Evolutionary conservation across 148 eudicot genomes (phyloP).

Genomic region (Fallopia convolvulus): DNA sequence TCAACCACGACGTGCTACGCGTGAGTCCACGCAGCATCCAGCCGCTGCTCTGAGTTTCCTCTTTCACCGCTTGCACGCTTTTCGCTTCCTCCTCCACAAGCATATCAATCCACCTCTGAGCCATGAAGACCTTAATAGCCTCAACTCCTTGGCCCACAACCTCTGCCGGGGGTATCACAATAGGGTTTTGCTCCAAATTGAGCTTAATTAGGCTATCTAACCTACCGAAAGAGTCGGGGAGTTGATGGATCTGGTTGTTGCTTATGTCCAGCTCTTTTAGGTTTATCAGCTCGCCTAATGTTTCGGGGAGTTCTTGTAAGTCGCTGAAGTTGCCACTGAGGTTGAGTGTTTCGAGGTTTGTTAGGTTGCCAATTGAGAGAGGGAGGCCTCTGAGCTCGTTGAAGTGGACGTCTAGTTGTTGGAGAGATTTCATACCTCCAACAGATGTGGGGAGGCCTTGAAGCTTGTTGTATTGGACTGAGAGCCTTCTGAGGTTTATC

Average conservation of each 20-base stretch:
- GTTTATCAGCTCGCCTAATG: slow-evolving; percentile 53
- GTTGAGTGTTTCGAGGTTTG: slow-evolving; percentile 59
- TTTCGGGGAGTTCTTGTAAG: slow-evolving; percentile 66
- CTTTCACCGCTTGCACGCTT: slow-evolving; percentile 36
- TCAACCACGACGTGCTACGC: slow-evolving; percentile 39
- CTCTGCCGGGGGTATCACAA: slow-evolving; percentile 60
- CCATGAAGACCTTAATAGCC: slow-evolving; percentile 63
- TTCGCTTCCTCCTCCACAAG: slow-evolving; percentile 56
- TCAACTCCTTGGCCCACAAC: slow-evolving; percentile 63
- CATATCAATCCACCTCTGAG: slow-evolving; percentile 55
- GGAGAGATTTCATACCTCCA: slow-evolving; percentile 70
- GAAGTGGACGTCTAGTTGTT: slow-evolving; percentile 65
- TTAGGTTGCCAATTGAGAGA: slow-evolving; percentile 47
- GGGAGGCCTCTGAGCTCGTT: slow-evolving; percentile 90
- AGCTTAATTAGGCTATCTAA: slow-evolving; percentile 62
- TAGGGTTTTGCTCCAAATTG: slow-evolving; percentile 76
- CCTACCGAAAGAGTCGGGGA: slow-evolving; percentile 73
- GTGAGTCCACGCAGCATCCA: slow-evolving; percentile 52
- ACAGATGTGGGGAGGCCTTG: slow-evolving; percentile 83
- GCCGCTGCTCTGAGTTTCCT: slow-evolving; percentile 35
- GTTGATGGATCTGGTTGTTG: slow-evolving; percentile 84
- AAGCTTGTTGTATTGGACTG: slow-evolving; percentile 65
- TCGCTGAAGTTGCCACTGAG: slow-evolving; percentile 86
- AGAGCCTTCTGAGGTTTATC: slow-evolving; percentile 51
- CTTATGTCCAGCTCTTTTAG: slow-evolving; percentile 79